These are phyloP conservation scores for Pseudevernia furfuracea DNA, from an alignment of 495 filamentous ascomycete genomes.

Conservation along the genomic window DNA sequence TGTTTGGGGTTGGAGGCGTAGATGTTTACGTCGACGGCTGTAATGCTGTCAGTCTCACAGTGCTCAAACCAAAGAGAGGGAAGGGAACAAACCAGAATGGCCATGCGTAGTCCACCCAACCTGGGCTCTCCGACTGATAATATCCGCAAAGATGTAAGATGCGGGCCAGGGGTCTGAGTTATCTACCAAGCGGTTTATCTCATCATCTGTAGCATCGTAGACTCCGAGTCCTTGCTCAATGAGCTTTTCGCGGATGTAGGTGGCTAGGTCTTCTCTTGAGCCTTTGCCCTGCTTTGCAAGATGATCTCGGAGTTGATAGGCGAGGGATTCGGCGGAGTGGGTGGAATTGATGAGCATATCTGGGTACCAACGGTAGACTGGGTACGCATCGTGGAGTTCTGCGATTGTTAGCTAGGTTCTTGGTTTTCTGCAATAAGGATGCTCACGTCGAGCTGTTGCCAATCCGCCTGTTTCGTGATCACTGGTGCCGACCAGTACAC, in stretches of 20 bases:
- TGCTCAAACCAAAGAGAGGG: too few species aligned
- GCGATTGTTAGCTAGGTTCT: conserved; percentile 27
- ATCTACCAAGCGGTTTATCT: conserved; percentile 59
- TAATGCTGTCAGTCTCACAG: background rate
- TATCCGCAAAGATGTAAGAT: conserved; percentile 63
- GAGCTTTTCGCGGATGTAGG: conserved; percentile 54
- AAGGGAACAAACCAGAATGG: conserved; percentile 45
- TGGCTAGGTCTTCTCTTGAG: conserved; percentile 36
- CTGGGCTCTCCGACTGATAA: conserved; percentile 79
- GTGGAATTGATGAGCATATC: conserved; percentile 70
- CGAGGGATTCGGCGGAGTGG: conserved; percentile 66
- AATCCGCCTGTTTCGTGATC: conserved; percentile 96
- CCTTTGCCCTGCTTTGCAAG: conserved; percentile 32
- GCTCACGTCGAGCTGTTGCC: conserved; percentile 64
- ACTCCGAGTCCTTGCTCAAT: conserved; percentile 66
- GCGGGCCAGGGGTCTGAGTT: conserved; percentile 40
- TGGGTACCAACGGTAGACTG: conserved; percentile 83
- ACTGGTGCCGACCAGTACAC: conserved; percentile 77
- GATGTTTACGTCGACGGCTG: conserved; percentile 76
- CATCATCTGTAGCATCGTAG: conserved; percentile 59
- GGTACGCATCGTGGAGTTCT: conserved; percentile 57
- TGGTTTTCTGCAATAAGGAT: conserved; percentile 15
- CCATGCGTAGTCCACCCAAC: conserved; percentile 90
- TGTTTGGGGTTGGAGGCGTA: conserved; percentile 55
- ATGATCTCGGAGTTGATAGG: conserved; percentile 49